Conservation (phyloP, 2,329 filamentous ascomycete genomes). For the Colletotrichum musicola region DNA sequence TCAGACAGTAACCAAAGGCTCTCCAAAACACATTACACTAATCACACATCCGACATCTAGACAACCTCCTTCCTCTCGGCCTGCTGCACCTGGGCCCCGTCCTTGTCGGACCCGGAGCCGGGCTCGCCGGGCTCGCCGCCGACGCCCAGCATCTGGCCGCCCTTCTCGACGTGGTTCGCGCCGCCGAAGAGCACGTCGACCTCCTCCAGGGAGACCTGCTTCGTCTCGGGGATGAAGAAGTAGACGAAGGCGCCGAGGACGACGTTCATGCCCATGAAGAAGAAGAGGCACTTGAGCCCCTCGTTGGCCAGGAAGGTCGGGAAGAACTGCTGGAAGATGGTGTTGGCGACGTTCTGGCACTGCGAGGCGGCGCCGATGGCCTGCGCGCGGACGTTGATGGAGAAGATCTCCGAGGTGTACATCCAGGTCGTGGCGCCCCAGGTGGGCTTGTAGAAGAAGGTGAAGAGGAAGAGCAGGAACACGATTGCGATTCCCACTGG, state of each 20-base stretch:
- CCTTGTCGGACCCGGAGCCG: background rate
- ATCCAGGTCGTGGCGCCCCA: slow-evolving; percentile 80
- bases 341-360: slow-evolving; percentile 74
- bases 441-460: slow-evolving; percentile 76
- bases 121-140: background rate
- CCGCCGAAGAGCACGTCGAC: slow-evolving; percentile 69
- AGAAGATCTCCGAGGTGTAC: slow-evolving; percentile 77
- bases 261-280: slow-evolving; percentile 58
- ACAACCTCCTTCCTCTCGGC: slow-evolving; percentile 27
- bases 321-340: slow-evolving; percentile 78
- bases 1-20: slow-evolving; percentile 1
- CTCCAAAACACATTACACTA: slow-evolving; percentile 18
- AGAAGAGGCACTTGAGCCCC: slow-evolving; percentile 57
- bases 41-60: slow-evolving; percentile 4
- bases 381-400: slow-evolving; percentile 78
- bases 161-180: slow-evolving; percentile 67
- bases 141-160: slow-evolving; percentile 58
- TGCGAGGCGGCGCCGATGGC: slow-evolving; percentile 76
- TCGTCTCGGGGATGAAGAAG: slow-evolving; percentile 66
- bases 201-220: slow-evolving; percentile 64
- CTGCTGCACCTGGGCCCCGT: slow-evolving; percentile 31
- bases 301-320: slow-evolving; percentile 73
- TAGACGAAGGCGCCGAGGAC: slow-evolving; percentile 62
- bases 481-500: slow-evolving; percentile 76
- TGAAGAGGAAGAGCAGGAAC: slow-evolving; percentile 74